These are phyloP conservation scores for Malassezia sympodialis DNA, from an alignment of 1,284 basidiomycete species.

Conservation along the genomic window DNA sequence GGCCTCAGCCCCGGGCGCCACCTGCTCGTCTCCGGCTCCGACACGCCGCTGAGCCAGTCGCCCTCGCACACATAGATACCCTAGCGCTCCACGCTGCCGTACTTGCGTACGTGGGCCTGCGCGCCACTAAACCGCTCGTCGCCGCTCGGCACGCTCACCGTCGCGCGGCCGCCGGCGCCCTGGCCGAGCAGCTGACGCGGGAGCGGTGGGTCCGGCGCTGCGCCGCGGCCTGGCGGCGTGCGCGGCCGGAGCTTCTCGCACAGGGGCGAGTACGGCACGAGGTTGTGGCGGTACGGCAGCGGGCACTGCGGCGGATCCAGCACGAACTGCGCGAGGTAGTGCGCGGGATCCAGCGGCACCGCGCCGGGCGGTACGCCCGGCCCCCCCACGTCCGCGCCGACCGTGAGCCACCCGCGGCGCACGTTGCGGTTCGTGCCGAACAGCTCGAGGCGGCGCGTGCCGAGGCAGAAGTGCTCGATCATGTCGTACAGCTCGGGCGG, in stretches of 20 bases:
- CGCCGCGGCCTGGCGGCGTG: conserved; percentile 23
- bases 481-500: conserved; percentile 90
- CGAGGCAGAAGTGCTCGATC: conserved; percentile 95
- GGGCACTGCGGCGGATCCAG: conserved; percentile 36
- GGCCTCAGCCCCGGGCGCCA: conserved; percentile 13
- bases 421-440: conserved; percentile 67
- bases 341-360: conserved; percentile 22
- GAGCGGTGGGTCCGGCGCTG: background rate
- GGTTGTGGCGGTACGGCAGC: conserved; percentile 27
- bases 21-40: background rate
- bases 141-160: conserved; percentile 36
- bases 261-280: conserved; percentile 30
- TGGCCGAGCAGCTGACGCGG: conserved; percentile 27
- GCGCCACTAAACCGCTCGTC: conserved; percentile 42
- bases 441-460: conserved; percentile 77
- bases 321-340: conserved; percentile 32
- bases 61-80: background rate
- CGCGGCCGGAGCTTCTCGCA: conserved; percentile 38
- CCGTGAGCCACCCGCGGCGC: conserved; percentile 84
- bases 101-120: conserved; percentile 28
- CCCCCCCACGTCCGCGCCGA: conserved; percentile 52
- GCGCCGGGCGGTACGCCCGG: conserved; percentile 15
- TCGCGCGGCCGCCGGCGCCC: conserved; percentile 34
- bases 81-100: background rate
- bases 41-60: background rate